Base-by-base conservation (phyloP, 78 protist species). In the Acrasis kona region DNA sequence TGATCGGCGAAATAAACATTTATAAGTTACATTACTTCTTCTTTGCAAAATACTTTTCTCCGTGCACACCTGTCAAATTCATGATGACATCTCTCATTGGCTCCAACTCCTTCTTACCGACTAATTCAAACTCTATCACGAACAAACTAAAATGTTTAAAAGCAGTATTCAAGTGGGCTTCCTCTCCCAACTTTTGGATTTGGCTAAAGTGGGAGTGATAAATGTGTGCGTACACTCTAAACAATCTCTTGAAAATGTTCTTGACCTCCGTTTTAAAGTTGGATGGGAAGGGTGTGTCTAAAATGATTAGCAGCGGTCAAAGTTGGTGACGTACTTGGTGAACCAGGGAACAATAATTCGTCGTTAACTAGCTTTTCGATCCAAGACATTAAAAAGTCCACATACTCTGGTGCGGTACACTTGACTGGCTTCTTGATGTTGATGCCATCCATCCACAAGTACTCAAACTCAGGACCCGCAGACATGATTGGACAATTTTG, bases 141-240 rank as follows among this genome's bases (percentile, higher is more conserved):
- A n/a, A n/a, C n/a, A n/a, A n/a, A n/a, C n/a, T n/a, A n/a, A 70
- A 74, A 72, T 80, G 80, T 77, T 89, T 83, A 75, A 74, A 79
- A 32, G 73, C 65, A 31, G 87, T 67, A 70, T 89, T 89, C 61
- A 91, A 74, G 65, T 91, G 97, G 10, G 93, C 92, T 68, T 93
- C 96, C 35, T 89, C 97, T 5, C 91, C 92, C 27, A 89, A 39
- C 2, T 67, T 39, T 7, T 72, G 81, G 29, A 94, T 82, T 71
- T 76, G 37, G 29, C 74, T 68, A 69, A 91, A 92, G 81, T 97
- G 99, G 10, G 81, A 57, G 89, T 93, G 85, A 80, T 95, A 97
- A 68, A 96, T 84, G 75, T 97, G 99, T 0, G 94, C 99, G 39
- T 95, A 97, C 7, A 97, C 96, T 4, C 99, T 85, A 77, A 95